phyloP scores from a whole-genome alignment of 1,284 basidiomycete genomes.

The Cutaneotrichosporon curvatum region DNA sequence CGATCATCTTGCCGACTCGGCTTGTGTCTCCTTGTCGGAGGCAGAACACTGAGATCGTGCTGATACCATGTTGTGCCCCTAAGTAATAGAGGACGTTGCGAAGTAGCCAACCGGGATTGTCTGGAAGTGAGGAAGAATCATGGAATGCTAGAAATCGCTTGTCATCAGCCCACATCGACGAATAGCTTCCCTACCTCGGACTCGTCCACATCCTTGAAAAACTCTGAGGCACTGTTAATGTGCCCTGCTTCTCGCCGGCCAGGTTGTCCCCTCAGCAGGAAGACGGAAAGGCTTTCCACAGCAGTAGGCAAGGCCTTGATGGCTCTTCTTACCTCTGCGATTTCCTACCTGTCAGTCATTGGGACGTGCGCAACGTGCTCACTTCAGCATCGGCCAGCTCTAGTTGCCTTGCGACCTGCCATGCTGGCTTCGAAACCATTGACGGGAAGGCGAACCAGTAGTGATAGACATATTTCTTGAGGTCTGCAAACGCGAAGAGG shows the following conservation, averaged over 20 bases:
- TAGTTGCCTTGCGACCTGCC: constrained; percentile 57
- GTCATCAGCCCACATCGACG: constrained; percentile 1
- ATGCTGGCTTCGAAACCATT: constrained; percentile 74
- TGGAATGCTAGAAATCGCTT: constrained; percentile 68
- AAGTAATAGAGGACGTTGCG: constrained; percentile 85
- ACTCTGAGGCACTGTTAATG: constrained; percentile 55
- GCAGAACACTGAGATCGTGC: constrained; percentile 60
- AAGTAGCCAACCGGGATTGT: constrained; percentile 87
- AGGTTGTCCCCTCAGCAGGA: constrained; percentile 20
- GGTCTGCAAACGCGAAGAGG: constrained; percentile 86
- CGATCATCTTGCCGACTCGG: constrained; percentile 14
- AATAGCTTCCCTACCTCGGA: too few relatives aligned
- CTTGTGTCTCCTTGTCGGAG: constrained; percentile 53
- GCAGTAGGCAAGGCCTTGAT: too few relatives aligned
- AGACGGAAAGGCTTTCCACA: neutral
- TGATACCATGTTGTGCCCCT: constrained; percentile 50
- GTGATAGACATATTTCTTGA: constrained; percentile 95
- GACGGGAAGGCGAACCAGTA: constrained; percentile 99
- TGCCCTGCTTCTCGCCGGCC: constrained; percentile 48
- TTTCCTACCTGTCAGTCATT: constrained; percentile 24
- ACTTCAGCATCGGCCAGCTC: constrained; percentile 14
- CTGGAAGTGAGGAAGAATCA: constrained; percentile 72
- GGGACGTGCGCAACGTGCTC: too few relatives aligned
- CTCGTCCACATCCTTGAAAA: constrained; percentile 47
- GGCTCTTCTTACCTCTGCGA: constrained; percentile 18